Evolutionary conservation across 306 rosid genomes (phyloP).

Genomic region (Vigna hirtella): DNA sequence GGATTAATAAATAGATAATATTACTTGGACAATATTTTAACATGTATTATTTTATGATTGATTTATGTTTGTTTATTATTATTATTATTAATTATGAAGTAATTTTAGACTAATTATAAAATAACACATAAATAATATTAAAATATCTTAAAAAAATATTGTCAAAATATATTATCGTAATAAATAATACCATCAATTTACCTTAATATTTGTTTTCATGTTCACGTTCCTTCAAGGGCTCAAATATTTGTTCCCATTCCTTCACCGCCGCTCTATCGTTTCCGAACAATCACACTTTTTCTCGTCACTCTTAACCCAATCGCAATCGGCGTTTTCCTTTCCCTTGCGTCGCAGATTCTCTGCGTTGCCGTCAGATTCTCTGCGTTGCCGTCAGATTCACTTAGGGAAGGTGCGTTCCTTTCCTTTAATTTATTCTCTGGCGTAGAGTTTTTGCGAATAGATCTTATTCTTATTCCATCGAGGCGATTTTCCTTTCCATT

Average conservation of each 20-base stretch:
- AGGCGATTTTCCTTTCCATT: background rate
- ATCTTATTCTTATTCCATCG: background rate
- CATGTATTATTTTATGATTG: no score
- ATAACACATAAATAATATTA: no score
- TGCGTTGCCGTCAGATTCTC: slow-evolving; percentile 6
- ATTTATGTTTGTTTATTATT: no score
- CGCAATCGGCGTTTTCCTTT: background rate
- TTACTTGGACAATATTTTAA: no score
- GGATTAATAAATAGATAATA: no score
- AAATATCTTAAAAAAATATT: no score
- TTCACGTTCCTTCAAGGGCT: background rate
- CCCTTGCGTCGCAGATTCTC: background rate
- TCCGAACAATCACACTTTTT: background rate
- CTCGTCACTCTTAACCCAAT: background rate
- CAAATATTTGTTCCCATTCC: background rate
- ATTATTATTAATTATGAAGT: no score
- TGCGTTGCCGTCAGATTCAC: slow-evolving; percentile 3
- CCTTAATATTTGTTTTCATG: no score
- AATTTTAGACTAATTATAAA: no score
- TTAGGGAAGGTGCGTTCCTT: background rate
- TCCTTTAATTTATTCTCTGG: background rate
- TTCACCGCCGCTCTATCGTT: slow-evolving; percentile 15
- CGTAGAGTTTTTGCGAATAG: background rate
- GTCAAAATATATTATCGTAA: no score
- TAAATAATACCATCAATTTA: no score